Percentiles rank a stretch among this genome's conserved stretches.
These are phyloP conservation scores for Blastomyces parvus DNA, from an alignment of 2,329 filamentous ascomycete species.

Conservation along the genomic window DNA sequence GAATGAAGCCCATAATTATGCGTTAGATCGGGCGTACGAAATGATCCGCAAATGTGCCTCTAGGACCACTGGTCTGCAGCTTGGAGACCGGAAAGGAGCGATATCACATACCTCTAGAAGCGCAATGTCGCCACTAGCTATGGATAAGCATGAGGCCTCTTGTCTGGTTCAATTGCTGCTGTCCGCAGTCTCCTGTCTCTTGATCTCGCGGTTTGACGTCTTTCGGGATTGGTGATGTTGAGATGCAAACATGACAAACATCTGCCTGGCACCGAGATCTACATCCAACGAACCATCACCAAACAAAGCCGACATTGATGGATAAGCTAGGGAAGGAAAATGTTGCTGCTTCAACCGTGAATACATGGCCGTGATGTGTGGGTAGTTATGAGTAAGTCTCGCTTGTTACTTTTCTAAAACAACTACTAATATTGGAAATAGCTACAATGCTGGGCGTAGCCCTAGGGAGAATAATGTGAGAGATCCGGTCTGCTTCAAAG, in stretches of 20 bases:
- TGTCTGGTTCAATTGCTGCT: not conserved
- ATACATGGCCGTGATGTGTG: not conserved
- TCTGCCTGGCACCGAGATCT: too few species aligned
- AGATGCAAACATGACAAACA: conserved; percentile 6
- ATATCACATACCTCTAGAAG: not conserved
- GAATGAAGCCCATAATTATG: not conserved
- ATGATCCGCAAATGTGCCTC: too few species aligned
- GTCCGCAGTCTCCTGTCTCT: not conserved
- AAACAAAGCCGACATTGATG: too few species aligned
- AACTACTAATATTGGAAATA: not conserved
- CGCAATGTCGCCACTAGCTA: not conserved
- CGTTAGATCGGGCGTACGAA: too few species aligned
- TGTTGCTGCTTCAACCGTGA: not conserved
- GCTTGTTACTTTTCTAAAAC: not conserved
- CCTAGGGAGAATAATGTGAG: too few species aligned
- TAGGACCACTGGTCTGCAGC: not conserved
- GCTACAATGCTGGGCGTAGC: not conserved
- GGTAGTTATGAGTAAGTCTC: not conserved
- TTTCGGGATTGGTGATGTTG: not conserved
- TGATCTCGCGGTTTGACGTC: not conserved
- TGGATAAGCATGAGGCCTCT: not conserved
- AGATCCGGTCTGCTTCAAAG: too few species aligned
- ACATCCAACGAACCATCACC: too few species aligned
- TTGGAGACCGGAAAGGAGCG: not conserved
- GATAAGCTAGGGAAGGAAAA: not conserved